Evolutionary conservation across 805 yeast species (phyloP).

Genomic region (Wickerhamomyces sydowiorum): DNA sequence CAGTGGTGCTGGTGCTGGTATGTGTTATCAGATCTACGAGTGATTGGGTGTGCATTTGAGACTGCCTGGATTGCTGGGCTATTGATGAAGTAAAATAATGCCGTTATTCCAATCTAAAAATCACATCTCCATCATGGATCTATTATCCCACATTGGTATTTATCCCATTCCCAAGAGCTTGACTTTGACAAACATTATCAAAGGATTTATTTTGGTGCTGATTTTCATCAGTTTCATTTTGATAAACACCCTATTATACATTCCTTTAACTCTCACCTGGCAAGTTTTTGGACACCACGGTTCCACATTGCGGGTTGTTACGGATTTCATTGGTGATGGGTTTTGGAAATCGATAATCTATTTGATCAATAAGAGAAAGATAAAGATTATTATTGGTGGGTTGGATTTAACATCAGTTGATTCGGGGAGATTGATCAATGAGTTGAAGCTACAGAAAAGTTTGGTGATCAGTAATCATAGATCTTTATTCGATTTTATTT

Average conservation of each 20-base stretch:
- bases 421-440: background rate
- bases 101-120: background rate
- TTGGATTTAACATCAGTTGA: constrained; percentile 9
- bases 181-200: background rate
- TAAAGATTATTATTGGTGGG: constrained; percentile 22
- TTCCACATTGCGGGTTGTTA: background rate
- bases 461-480: constrained; percentile 51
- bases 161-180: constrained; percentile 1
- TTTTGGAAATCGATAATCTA: constrained; percentile 15
- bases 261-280: background rate
- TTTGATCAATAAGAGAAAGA: constrained; percentile 18
- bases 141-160: constrained; percentile 2
- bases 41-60: too few species aligned
- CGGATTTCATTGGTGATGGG: background rate
- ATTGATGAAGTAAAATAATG: too few species aligned
- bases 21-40: too few species aligned
- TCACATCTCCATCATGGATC: background rate
- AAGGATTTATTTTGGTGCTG: background rate
- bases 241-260: background rate
- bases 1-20: too few species aligned
- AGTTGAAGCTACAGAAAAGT: constrained; percentile 27
- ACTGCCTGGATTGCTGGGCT: too few species aligned
- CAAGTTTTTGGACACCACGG: background rate
- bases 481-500: constrained; percentile 60
- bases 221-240: background rate